Conservation (phyloP, 2,329 filamentous ascomycete genomes). For the Pestalotiopsis sp. region DNA sequence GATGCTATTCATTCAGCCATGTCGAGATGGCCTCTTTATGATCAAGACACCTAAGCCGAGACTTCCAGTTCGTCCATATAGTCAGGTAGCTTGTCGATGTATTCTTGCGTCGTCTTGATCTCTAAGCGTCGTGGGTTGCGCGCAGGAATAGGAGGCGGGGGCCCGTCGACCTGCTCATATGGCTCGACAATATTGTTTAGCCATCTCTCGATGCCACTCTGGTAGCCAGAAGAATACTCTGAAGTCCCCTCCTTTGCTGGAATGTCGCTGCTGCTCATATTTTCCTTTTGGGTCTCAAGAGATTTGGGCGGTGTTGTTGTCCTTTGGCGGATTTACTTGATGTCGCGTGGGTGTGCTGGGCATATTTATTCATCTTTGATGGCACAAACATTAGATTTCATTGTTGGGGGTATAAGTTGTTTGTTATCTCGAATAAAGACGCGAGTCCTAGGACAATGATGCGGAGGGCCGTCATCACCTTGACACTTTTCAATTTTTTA, state of each 20-base stretch:
- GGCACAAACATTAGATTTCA: not conserved
- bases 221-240: not conserved
- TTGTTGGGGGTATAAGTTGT: not conserved
- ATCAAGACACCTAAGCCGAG: not conserved
- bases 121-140: not conserved
- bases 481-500: not conserved
- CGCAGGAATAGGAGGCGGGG: not conserved
- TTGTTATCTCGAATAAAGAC: not conserved
- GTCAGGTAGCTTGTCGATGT: not conserved
- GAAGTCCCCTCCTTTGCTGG: not conserved
- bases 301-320: not conserved
- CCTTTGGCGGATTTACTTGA: not conserved
- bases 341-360: not conserved
- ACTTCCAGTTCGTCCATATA: not conserved
- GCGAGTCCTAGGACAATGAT: not conserved
- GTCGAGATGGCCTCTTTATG: no score
- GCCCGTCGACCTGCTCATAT: not conserved
- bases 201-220: not conserved
- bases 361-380: not conserved
- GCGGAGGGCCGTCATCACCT: not conserved
- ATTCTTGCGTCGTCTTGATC: not conserved
- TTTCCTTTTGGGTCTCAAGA: not conserved
- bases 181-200: not conserved
- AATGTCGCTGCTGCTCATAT: not conserved
- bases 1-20: not conserved